Conservation (phyloP, 441 rosid genomes). For the Euphorbia schlechtendalii region DNA sequence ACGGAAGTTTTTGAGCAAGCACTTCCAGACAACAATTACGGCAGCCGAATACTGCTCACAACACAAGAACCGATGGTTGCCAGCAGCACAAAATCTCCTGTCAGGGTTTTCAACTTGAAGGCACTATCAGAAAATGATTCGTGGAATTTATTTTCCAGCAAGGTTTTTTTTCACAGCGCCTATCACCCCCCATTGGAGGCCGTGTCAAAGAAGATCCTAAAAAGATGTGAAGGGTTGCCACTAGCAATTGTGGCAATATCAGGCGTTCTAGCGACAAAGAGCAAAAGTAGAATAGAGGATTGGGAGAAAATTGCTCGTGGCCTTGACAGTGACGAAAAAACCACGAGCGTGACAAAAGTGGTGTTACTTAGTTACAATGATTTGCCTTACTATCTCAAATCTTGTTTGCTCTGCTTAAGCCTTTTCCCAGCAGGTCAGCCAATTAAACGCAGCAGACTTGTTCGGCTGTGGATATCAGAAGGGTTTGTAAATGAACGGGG, state of each 20-base stretch:
- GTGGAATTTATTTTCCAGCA: slow-evolving; percentile 1
- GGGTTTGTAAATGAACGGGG: slow-evolving; percentile 7
- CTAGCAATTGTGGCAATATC: slow-evolving; percentile 7
- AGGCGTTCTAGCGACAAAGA: slow-evolving; percentile 2
- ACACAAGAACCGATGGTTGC: not conserved
- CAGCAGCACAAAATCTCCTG: not conserved
- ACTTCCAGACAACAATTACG: not conserved
- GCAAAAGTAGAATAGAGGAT: not conserved
- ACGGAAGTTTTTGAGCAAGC: slow-evolving; percentile 5
- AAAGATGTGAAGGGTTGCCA: slow-evolving; percentile 1
- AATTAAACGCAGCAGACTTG: not conserved
- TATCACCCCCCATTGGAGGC: not conserved
- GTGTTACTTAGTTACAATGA: slow-evolving; percentile 15
- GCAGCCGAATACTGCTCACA: slow-evolving; percentile 8
- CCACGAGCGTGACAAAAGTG: not conserved
- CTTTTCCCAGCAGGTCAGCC: not conserved
- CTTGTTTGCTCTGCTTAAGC: not conserved
- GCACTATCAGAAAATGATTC: not conserved
- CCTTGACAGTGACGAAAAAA: slow-evolving; percentile 4
- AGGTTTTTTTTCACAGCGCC: not conserved
- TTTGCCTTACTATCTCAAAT: slow-evolving; percentile 3
- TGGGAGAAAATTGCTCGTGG: slow-evolving; percentile 2
- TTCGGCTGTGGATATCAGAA: slow-evolving; percentile 8
- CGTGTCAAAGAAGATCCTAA: not conserved
- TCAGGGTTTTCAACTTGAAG: not conserved